Conservation (phyloP, 1,284 basidiomycete genomes). For the Marasmius fiardii region DNA sequence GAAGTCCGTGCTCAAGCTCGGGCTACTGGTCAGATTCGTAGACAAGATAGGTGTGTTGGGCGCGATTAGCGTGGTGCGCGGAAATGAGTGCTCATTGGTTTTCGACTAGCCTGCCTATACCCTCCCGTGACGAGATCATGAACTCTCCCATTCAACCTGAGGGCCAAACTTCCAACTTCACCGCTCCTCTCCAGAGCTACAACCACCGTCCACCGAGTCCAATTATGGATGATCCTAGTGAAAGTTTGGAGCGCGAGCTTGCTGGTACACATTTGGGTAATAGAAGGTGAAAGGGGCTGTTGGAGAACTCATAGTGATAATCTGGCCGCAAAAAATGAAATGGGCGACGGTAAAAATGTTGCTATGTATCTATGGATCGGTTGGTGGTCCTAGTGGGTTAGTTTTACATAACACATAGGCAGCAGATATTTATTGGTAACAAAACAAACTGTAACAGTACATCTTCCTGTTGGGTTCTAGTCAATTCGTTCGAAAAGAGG, state of each 20-base stretch:
- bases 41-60: conserved; percentile 62
- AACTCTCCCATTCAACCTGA: conserved; percentile 71
- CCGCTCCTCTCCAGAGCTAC: conserved; percentile 30
- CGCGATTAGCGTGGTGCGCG: not conserved
- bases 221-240: conserved; percentile 81
- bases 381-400: too few species aligned
- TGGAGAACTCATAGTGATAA: not conserved
- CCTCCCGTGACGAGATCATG: conserved; percentile 75
- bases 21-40: conserved; percentile 61
- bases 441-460: too few species aligned
- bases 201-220: conserved; percentile 52
- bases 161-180: conserved; percentile 70
- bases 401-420: too few species aligned
- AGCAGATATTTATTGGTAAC: too few species aligned
- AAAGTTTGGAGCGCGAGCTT: conserved; percentile 82
- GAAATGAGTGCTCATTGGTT: conserved; percentile 2
- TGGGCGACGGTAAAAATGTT: too few species aligned
- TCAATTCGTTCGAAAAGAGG: too few species aligned
- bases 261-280: conserved; percentile 57
- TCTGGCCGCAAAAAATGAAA: too few species aligned
- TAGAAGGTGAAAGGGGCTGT: conserved; percentile 8
- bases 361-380: too few species aligned
- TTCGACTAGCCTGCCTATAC: conserved; percentile 61
- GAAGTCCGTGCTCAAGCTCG: conserved; percentile 82
- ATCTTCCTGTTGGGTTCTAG: too few species aligned